Evolutionary conservation across 2,329 filamentous ascomycete genomes (phyloP), one percentile per base, ranked within the genome.

Genomic region (Aphanocladium album): DNA sequence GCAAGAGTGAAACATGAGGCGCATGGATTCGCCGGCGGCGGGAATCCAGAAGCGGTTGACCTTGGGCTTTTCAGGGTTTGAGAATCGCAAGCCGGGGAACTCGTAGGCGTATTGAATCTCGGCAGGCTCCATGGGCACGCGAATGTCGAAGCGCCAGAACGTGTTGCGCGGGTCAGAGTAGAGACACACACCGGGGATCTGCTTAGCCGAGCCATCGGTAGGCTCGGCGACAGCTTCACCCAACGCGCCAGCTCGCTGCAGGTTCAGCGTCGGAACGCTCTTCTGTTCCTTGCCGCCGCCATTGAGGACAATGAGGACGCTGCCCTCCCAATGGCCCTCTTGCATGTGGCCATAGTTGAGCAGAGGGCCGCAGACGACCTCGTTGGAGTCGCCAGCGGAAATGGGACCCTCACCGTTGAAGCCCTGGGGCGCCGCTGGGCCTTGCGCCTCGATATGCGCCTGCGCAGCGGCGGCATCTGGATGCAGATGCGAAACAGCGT

Each of bases 1-100:
- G 78, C 95, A 97, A 61, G 91, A 96, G 78, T 97, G 90, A 76
- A 97, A 99, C 91, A 98, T 96, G 71, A 97, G 90, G 71, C 96
- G 91, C 93, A 99, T 98, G 5, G 90, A 90, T 74, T 97, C 88
- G 49, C 86, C 84, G 61, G 82, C 80, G 14, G 90, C 91, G 14
- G 95, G 93, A 5, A 98, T 85, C 80, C 89, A 96, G 75, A 99
- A 99, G 54, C 66, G 84, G 77, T 82, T 96, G 78, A 72, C 75
- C 62, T 76, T 78, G 7, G 80, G 79, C 71, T 85, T 84, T 64
- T 79, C 79, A 43, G 79, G 75, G 65, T 82, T 83, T 57, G 80
- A 77, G 69, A 87, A 88, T 52, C 79, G 81, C 69, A 95, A 76
- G 16, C 83, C 83, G 8, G 85, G 83, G 62, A 97, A 83, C 23